phyloP scores from a whole-genome alignment of 768 basidiomycete genomes.

The Mycena vulgaris region DNA sequence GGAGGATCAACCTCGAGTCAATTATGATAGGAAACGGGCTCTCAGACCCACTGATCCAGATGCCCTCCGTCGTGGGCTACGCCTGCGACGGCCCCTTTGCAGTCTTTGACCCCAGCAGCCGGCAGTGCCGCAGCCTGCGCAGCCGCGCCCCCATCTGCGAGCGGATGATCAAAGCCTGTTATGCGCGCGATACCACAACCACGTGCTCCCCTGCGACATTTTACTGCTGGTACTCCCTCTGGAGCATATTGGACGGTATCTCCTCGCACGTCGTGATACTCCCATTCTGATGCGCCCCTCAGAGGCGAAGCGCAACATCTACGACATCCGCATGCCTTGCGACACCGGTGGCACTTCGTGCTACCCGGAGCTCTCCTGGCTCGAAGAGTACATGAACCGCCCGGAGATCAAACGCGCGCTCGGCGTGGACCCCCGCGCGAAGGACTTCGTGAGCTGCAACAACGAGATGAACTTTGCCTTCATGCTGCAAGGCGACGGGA shows the following conservation, averaged over 20 bases:
- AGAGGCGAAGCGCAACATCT: slow-evolving; percentile 25
- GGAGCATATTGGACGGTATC: neutral
- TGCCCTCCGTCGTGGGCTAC: slow-evolving; percentile 28
- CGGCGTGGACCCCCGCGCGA: slow-evolving; percentile 71
- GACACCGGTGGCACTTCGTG: neutral
- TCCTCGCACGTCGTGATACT: neutral
- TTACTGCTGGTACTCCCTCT: slow-evolving; percentile 15
- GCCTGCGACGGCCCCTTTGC: slow-evolving; percentile 22
- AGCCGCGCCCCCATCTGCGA: slow-evolving; percentile 25
- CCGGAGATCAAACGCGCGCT: slow-evolving; percentile 87
- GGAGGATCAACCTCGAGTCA: slow-evolving; percentile 19
- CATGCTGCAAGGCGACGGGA: slow-evolving; percentile 84
- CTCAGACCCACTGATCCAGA: slow-evolving; percentile 28
- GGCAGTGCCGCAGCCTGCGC: slow-evolving; percentile 13
- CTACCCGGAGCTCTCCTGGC: slow-evolving; percentile 83
- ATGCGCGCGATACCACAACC: neutral
- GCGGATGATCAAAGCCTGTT: slow-evolving; percentile 24
- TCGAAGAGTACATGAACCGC: slow-evolving; percentile 64
- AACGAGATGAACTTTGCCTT: slow-evolving; percentile 86
- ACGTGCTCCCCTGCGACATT: slow-evolving; percentile 20
- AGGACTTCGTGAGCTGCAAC: slow-evolving; percentile 78
- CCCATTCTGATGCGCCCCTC: neutral
- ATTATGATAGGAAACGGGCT: slow-evolving; percentile 23
- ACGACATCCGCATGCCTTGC: slow-evolving; percentile 24
- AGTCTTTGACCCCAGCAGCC: slow-evolving; percentile 12